Evolutionary conservation across 2,329 filamentous ascomycete genomes (phyloP).

Genomic region (Teratosphaeria viscida): DNA sequence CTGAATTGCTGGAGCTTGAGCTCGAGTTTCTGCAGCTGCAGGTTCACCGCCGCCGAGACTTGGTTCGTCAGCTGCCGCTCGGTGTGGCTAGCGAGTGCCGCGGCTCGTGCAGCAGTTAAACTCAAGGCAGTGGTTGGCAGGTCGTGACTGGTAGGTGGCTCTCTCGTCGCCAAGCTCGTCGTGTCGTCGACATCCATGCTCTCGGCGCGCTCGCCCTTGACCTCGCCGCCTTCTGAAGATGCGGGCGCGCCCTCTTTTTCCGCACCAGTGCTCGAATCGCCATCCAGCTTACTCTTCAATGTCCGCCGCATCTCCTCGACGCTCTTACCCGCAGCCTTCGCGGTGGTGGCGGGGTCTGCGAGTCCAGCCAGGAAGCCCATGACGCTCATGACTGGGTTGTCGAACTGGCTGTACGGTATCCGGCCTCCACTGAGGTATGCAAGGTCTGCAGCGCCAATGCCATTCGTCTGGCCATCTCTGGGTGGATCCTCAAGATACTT

Average conservation of each 20-base stretch:
- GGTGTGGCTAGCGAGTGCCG: conserved; percentile 85
- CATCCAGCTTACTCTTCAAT: conserved; percentile 68
- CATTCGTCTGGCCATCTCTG: conserved; percentile 43
- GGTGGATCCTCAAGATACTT: conserved; percentile 66
- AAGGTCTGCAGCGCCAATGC: conserved; percentile 33
- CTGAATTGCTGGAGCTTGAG: conserved; percentile 92
- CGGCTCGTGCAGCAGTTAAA: conserved; percentile 72
- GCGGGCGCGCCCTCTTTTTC: conserved; percentile 28
- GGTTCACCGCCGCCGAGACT: conserved; percentile 82
- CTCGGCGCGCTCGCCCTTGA: conserved; percentile 41
- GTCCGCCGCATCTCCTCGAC: conserved; percentile 76
- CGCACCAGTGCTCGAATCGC: conserved; percentile 37
- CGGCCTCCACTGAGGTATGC: conserved; percentile 62
- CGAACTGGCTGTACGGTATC: conserved; percentile 80
- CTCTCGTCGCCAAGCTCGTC: conserved; percentile 38
- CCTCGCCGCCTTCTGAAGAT: conserved; percentile 26
- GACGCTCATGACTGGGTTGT: conserved; percentile 95
- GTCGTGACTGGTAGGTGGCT: conserved; percentile 29
- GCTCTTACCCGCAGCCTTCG: conserved; percentile 78
- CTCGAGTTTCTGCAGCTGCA: conserved; percentile 91
- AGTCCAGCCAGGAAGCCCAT: conserved; percentile 88
- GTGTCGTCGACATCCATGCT: conserved; percentile 50
- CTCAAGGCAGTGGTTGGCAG: conserved; percentile 70
- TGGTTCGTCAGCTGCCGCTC: conserved; percentile 93
- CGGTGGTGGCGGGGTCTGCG: conserved; percentile 79